Conservation (phyloP, 139 green algal species). For the Haematococcus sp. region DNA sequence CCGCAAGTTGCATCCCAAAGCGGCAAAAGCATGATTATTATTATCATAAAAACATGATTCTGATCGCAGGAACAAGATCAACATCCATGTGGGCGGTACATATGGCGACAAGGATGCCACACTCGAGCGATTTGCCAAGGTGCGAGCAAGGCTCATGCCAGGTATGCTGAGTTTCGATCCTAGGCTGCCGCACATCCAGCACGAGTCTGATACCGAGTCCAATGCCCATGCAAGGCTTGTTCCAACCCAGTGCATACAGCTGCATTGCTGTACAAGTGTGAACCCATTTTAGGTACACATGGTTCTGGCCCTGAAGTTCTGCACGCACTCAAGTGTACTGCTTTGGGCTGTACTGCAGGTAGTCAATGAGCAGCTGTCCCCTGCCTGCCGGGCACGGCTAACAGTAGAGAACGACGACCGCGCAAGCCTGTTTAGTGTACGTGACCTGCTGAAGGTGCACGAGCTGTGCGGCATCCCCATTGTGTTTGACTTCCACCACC, state of each 20-base stretch:
- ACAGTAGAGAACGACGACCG: constrained; percentile 76
- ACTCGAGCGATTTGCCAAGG: constrained; percentile 57
- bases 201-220: too few species aligned
- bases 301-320: too few species aligned
- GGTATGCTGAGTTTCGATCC: too few species aligned
- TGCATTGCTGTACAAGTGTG: too few species aligned
- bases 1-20: too few species aligned
- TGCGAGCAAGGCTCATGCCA: not conserved
- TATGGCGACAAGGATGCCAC: constrained; percentile 55
- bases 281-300: too few species aligned
- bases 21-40: too few species aligned
- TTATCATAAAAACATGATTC: too few species aligned
- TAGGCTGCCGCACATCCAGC: too few species aligned
- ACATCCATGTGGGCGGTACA: constrained; percentile 71
- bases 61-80: constrained; percentile 68
- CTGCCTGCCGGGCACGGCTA: constrained; percentile 49
- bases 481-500: constrained; percentile 78
- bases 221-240: too few species aligned
- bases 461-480: constrained; percentile 44
- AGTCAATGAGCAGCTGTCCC: constrained; percentile 34
- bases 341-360: constrained; percentile 22
- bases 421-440: constrained; percentile 40
- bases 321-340: too few species aligned
- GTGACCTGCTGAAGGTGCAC: constrained; percentile 50
- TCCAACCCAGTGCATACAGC: too few species aligned